phyloP scores from a whole-genome alignment of 148 eudicot genomes.

The Diospyros kaki region DNA sequence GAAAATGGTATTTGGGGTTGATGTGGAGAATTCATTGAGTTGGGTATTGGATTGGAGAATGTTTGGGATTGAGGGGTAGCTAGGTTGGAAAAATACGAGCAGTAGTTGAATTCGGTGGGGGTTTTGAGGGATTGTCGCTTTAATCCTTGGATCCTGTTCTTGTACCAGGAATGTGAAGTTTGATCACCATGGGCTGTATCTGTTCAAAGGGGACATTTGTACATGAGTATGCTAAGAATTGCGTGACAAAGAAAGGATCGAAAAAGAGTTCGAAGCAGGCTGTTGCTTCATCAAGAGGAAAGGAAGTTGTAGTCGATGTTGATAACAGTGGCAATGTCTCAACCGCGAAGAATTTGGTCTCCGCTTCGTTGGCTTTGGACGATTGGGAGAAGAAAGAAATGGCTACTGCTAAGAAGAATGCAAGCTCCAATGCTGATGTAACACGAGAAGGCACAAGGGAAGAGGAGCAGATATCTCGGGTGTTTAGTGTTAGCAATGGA shows the following conservation, averaged over 20 bases:
- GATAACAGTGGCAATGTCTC: slow-evolving; percentile 34
- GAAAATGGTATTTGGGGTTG: slow-evolving; percentile 7
- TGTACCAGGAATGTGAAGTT: slow-evolving; percentile 8
- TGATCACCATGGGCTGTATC: slow-evolving; percentile 50
- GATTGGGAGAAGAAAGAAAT: slow-evolving; percentile 28
- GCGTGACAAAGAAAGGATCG: slow-evolving; percentile 17
- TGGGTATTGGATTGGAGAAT: neutral
- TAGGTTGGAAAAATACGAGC: neutral
- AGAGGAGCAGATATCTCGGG: slow-evolving; percentile 34
- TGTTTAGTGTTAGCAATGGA: slow-evolving; percentile 36
- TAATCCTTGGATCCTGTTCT: neutral
- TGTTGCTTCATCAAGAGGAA: slow-evolving; percentile 25
- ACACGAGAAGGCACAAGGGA: slow-evolving; percentile 14
- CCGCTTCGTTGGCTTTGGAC: slow-evolving; percentile 28
- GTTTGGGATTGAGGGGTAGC: neutral
- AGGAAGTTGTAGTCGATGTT: slow-evolving; percentile 27
- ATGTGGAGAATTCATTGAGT: neutral
- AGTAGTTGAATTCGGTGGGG: neutral
- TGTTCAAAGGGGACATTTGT: slow-evolving; percentile 54
- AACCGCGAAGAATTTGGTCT: slow-evolving; percentile 31
- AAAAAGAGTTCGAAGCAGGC: slow-evolving; percentile 24
- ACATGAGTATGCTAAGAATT: slow-evolving; percentile 17
- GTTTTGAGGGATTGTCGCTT: neutral
- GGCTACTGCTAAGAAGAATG: slow-evolving; percentile 22
- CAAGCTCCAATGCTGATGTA: slow-evolving; percentile 18